Percentiles rank a stretch among this genome's conserved stretches.
Conservation (phyloP, 2,329 filamentous ascomycete species). For the Diaporthe sp. region DNA sequence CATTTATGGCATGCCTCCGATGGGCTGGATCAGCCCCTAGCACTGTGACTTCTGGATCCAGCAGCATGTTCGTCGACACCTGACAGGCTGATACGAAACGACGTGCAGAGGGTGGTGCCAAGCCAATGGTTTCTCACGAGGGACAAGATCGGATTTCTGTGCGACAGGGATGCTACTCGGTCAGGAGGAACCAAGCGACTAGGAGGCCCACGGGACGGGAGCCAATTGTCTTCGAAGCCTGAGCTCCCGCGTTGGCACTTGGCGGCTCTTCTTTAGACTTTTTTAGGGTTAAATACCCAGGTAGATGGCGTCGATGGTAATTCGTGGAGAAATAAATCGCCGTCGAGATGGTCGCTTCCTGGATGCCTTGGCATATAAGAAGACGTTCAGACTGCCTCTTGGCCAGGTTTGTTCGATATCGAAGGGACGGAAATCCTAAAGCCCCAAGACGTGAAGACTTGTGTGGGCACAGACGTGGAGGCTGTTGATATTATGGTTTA, state of each 20-base stretch:
- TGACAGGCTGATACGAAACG: background rate
- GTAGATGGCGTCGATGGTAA: background rate
- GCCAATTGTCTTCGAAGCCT: conserved; percentile 9
- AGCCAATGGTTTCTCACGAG: conserved; percentile 14
- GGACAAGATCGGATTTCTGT: background rate
- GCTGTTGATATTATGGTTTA: background rate
- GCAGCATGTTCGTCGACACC: conserved; percentile 38
- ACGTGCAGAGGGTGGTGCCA: conserved; percentile 1
- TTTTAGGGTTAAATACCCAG: conserved; percentile 9
- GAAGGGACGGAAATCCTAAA: background rate
- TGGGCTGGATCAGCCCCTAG: conserved; percentile 49
- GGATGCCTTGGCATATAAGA: conserved; percentile 21
- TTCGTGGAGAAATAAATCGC: conserved; percentile 9
- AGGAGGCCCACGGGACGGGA: conserved; percentile 3
- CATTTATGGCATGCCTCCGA: conserved; percentile 53
- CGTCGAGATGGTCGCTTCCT: background rate
- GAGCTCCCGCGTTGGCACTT: conserved; percentile 12
- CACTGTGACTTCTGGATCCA: conserved; percentile 44
- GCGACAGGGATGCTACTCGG: conserved; percentile 8
- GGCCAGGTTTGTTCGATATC: background rate
- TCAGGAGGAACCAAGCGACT: conserved; percentile 18
- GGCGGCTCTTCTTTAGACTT: conserved; percentile 16
- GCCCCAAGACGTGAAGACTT: background rate
- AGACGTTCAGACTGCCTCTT: background rate
- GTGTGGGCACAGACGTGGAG: background rate